Evolutionary conservation across 1,284 basidiomycete species (phyloP).

Genomic region (Spongispora temasekensis): DNA sequence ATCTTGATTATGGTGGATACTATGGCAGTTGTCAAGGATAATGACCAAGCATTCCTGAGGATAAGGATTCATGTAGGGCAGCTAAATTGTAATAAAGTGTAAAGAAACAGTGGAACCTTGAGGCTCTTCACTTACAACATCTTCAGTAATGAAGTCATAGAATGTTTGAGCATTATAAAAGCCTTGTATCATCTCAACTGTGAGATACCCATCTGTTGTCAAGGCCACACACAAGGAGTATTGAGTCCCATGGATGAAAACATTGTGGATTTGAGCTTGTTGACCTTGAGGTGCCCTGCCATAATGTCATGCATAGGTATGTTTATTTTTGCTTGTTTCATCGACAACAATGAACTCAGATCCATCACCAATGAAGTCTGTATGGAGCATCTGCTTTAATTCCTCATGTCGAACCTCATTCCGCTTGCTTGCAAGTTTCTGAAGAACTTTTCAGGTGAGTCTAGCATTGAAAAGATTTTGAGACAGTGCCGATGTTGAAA

Average conservation of each 20-base stretch:
- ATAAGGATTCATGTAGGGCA: background rate
- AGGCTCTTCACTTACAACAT: background rate
- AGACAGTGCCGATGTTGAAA: background rate
- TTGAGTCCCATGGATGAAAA: background rate
- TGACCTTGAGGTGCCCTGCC: background rate
- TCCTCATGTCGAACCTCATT: background rate
- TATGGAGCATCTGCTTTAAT: background rate
- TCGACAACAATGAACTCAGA: background rate
- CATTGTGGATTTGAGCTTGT: background rate
- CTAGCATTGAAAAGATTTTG: background rate
- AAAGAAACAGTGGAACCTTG: background rate
- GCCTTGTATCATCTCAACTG: background rate
- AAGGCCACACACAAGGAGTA: background rate
- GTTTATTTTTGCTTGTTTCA: background rate
- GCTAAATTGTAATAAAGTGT: background rate
- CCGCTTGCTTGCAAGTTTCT: background rate
- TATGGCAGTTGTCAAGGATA: background rate
- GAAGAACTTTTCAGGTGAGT: background rate
- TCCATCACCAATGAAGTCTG: background rate
- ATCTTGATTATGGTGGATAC: background rate
- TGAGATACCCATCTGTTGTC: background rate
- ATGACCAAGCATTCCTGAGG: background rate
- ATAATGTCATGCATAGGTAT: background rate
- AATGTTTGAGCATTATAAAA: background rate
- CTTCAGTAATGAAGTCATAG: background rate